phyloP scores from a whole-genome alignment of 345 rosid species.

The Xanthoceras sorbifolium region DNA sequence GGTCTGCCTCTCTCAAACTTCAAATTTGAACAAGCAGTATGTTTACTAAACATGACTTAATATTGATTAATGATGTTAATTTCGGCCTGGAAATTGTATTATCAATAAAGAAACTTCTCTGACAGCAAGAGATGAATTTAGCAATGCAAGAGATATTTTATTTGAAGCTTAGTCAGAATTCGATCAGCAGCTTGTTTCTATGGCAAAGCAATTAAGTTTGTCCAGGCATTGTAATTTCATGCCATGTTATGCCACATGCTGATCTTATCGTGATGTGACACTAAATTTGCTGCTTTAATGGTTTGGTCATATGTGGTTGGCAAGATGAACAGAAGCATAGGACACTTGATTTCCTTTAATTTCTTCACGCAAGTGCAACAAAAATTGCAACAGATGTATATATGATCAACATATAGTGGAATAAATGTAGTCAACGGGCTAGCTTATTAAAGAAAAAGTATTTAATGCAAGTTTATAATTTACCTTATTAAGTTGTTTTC shows the following conservation, averaged over 20 bases:
- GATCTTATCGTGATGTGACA: background rate
- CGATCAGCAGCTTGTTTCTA: background rate
- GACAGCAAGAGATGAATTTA: background rate
- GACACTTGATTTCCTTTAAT: background rate
- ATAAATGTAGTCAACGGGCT: background rate
- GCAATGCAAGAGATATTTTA: background rate
- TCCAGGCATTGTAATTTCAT: background rate
- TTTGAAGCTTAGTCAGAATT: background rate
- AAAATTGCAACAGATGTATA: too few species aligned
- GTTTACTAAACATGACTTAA: constrained; percentile 14
- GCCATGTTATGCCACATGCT: background rate
- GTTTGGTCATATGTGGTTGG: background rate
- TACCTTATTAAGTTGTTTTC: background rate
- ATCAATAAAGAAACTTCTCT: background rate
- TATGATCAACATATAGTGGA: background rate
- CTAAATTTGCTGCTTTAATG: background rate
- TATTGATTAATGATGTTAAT: background rate
- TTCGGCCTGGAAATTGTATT: background rate
- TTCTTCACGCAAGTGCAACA: background rate
- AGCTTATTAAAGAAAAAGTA: background rate
- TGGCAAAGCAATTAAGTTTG: background rate
- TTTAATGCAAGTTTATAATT: background rate
- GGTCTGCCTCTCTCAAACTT: constrained; percentile 58
- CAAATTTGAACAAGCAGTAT: constrained; percentile 68
- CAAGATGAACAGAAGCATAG: background rate